Percentiles rank a stretch among this genome's conserved stretches.
Conservation (phyloP, 192 early-diverging fungal genomes). For the Coemansia sp. region DNA sequence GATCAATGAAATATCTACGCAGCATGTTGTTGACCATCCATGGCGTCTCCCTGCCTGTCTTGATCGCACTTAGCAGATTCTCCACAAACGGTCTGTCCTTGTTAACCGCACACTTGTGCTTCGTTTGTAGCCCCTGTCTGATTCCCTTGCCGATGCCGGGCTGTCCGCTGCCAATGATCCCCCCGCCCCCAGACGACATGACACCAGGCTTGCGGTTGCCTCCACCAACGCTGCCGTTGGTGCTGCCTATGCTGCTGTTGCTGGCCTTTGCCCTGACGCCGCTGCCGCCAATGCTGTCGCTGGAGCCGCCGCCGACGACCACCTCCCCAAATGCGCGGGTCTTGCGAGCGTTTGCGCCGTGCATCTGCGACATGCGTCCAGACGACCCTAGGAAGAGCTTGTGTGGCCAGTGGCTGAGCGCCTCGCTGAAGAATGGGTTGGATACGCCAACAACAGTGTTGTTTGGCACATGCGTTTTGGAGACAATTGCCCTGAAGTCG, state of each 20-base stretch:
- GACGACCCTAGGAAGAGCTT: slow-evolving; percentile 64
- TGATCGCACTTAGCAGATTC: slow-evolving; percentile 68
- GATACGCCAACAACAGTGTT: slow-evolving; percentile 91
- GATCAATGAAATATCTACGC: slow-evolving; percentile 86
- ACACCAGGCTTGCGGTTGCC: background rate
- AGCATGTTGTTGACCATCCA: slow-evolving; percentile 89
- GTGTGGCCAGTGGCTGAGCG: slow-evolving; percentile 91
- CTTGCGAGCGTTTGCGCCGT: slow-evolving; percentile 27
- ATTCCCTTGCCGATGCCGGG: slow-evolving; percentile 5
- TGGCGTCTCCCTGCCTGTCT: slow-evolving; percentile 67
- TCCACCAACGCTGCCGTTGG: background rate
- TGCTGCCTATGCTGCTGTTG: slow-evolving; percentile 7
- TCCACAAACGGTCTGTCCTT: slow-evolving; percentile 83
- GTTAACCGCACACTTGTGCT: slow-evolving; percentile 73
- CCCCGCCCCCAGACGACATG: background rate
- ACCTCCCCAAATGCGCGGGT: slow-evolving; percentile 10
- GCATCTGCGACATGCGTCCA: slow-evolving; percentile 49
- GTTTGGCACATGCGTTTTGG: slow-evolving; percentile 64
- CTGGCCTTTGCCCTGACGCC: background rate
- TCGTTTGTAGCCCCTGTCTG: slow-evolving; percentile 44
- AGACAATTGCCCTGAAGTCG: slow-evolving; percentile 71
- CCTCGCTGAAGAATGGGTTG: slow-evolving; percentile 90
- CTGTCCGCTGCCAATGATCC: background rate
- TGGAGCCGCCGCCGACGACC: slow-evolving; percentile 10
- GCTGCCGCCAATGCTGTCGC: background rate